These are phyloP conservation scores for Inonotus obliquus DNA, from an alignment of 1,284 basidiomycete genomes.

Conservation along the genomic window DNA sequence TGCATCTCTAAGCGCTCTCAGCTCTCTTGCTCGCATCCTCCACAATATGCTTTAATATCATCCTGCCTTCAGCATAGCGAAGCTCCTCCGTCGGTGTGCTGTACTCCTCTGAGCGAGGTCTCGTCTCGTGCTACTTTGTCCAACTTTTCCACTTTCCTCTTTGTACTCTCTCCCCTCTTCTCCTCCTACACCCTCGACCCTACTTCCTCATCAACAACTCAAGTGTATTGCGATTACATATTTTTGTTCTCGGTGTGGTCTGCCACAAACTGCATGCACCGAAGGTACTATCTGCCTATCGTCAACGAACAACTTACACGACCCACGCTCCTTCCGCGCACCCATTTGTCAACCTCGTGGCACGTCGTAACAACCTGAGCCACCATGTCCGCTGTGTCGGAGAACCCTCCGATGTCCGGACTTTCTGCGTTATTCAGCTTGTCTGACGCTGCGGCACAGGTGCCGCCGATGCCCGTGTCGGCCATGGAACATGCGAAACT, in stretches of 20 bases:
- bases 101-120: conserved; percentile 2
- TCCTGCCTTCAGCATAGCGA: neutral
- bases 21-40: neutral
- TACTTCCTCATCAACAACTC: neutral
- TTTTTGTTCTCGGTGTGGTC: neutral
- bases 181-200: neutral
- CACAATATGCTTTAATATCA: neutral
- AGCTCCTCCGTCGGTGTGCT: neutral
- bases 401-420: conserved; percentile 8
- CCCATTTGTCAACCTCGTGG: neutral
- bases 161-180: neutral
- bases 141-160: neutral
- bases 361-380: neutral
- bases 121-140: neutral
- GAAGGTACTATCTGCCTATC: neutral
- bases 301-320: neutral
- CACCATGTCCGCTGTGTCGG: neutral
- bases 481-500: neutral
- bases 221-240: neutral
- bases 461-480: conserved; percentile 15
- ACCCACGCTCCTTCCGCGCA: neutral
- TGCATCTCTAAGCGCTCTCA: neutral
- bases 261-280: conserved; percentile 6
- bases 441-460: conserved; percentile 18
- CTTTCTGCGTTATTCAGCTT: conserved; percentile 19